Conservation (phyloP, 352 stramenopile genomes). For the Globisporangium nodosum region DNA sequence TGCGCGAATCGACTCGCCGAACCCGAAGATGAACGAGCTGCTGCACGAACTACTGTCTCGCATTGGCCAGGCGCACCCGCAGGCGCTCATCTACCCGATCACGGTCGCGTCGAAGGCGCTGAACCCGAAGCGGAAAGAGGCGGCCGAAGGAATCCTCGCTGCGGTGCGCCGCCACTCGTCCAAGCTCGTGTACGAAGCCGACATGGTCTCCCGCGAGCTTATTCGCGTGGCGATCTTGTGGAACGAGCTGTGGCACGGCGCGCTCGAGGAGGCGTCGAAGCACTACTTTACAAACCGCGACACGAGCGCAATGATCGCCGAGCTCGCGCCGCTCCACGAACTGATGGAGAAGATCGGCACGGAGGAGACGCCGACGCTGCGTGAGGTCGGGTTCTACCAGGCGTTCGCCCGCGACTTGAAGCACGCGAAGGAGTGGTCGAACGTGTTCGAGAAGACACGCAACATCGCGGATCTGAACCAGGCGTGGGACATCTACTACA, state of each 20-base stretch:
- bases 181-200: conserved; percentile 96
- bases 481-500: conserved; percentile 99
- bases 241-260: conserved; percentile 98
- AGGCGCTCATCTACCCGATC: conserved; percentile 99
- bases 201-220: conserved; percentile 95
- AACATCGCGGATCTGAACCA: conserved; percentile 83
- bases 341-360: conserved; percentile 75
- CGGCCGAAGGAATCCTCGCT: conserved; percentile 94
- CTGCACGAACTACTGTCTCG: conserved; percentile 88
- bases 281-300: conserved; percentile 98
- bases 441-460: conserved; percentile 73
- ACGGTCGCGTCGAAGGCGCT: conserved; percentile 96
- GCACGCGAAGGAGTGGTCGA: conserved; percentile 79
- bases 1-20: conserved; percentile 84
- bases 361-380: conserved; percentile 76
- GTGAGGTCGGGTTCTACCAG: conserved; percentile 82
- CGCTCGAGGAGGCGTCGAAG: conserved; percentile 96
- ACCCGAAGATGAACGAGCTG: conserved; percentile 72
- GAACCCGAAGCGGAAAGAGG: conserved; percentile 84
- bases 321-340: conserved; percentile 93
- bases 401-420: conserved; percentile 92
- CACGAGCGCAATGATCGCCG: conserved; percentile 94
- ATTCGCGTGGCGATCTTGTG: conserved; percentile 99
- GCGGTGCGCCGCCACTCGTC: conserved; percentile 93
- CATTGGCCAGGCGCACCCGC: conserved; percentile 93